These are phyloP conservation scores for Heliosperma pusillum DNA, from an alignment of 148 eudicot species.

Conservation along the genomic window DNA sequence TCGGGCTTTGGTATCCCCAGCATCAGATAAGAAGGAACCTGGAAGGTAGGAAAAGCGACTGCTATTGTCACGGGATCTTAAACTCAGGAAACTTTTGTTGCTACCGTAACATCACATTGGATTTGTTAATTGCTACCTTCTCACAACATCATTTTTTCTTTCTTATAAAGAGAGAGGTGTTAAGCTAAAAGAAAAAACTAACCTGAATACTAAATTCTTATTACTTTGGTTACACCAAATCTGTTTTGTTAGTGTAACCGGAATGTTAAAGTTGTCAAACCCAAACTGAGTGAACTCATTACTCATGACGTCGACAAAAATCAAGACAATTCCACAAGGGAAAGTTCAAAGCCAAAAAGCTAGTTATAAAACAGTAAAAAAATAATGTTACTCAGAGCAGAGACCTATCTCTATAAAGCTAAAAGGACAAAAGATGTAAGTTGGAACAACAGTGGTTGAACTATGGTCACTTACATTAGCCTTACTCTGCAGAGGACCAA, in stretches of 20 bases:
- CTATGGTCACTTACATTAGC: slow-evolving; percentile 48
- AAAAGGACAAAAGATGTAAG: neutral
- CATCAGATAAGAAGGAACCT: slow-evolving; percentile 83
- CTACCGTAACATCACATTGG: neutral
- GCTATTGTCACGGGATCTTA: neutral
- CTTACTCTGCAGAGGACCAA: slow-evolving; percentile 64
- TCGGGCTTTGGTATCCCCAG: slow-evolving; percentile 74
- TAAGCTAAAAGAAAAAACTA: neutral
- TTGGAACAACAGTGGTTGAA: neutral
- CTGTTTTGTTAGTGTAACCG: neutral
- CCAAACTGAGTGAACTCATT: neutral
- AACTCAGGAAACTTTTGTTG: neutral
- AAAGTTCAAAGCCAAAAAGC: neutral
- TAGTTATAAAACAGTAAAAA: too few species aligned
- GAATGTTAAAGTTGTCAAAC: neutral
- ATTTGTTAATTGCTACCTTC: neutral
- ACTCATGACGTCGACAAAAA: neutral
- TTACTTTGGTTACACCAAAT: neutral
- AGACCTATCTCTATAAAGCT: neutral
- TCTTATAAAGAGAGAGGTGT: neutral
- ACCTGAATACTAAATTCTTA: neutral
- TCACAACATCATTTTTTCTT: neutral
- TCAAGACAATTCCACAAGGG: neutral
- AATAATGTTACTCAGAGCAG: neutral
- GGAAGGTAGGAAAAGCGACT: slow-evolving; percentile 17